phyloP scores from a whole-genome alignment of 1,284 basidiomycete species.

The Leccinum subrobustum region DNA sequence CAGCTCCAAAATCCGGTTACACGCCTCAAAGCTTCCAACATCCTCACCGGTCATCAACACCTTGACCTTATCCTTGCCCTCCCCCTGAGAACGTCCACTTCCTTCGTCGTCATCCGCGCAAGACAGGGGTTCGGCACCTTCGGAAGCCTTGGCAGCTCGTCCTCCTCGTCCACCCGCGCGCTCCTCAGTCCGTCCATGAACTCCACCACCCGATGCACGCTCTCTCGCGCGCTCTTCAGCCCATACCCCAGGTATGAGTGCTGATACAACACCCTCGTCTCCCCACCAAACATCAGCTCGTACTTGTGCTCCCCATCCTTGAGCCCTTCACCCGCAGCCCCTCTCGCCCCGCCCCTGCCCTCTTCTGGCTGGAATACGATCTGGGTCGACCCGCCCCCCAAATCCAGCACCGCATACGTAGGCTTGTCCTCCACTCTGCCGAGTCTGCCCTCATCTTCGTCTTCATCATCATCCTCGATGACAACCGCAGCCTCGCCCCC shows the following conservation, averaged over 20 bases:
- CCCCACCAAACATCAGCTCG: constrained; percentile 75
- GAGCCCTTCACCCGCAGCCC: constrained; percentile 47
- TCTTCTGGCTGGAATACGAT: constrained; percentile 94
- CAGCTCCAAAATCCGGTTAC: constrained; percentile 82
- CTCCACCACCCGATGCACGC: constrained; percentile 87
- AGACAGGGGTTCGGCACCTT: constrained; percentile 76
- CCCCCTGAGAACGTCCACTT: constrained; percentile 71
- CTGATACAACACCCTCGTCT: constrained; percentile 79
- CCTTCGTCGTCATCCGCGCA: constrained; percentile 60
- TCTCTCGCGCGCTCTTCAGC: constrained; percentile 85
- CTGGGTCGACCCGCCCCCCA: constrained; percentile 96
- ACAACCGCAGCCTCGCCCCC: constrained; percentile 38
- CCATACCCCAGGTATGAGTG: constrained; percentile 97
- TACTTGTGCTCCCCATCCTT: constrained; percentile 94
- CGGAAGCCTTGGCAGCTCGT: constrained; percentile 8
- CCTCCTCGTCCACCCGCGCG: constrained; percentile 11
- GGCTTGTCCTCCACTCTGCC: constrained; percentile 20
- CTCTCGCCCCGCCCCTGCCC: constrained; percentile 29
- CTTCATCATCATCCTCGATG: neutral
- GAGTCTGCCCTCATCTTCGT: neutral
- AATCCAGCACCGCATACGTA: constrained; percentile 93
- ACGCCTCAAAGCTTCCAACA: constrained; percentile 83
- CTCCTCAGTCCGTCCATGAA: constrained; percentile 69
- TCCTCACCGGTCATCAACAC: constrained; percentile 84
- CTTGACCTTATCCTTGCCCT: constrained; percentile 45